These are phyloP conservation scores for Debaryomyces nepalensis DNA, from an alignment of 1,139 yeast species.

Conservation along the genomic window DNA sequence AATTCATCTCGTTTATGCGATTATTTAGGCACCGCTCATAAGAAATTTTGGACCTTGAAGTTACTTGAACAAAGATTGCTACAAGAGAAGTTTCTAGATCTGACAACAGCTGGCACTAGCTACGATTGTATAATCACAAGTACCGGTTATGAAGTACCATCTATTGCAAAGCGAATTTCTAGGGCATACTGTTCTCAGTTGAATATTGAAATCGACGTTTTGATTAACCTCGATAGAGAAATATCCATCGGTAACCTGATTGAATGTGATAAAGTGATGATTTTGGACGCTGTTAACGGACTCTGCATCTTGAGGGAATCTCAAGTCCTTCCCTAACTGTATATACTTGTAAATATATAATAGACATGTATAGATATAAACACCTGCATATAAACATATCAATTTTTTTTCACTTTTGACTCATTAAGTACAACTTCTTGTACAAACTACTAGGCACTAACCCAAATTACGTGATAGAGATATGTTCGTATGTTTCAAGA, in stretches of 20 bases:
- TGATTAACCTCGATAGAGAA: constrained; percentile 22
- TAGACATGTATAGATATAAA: constrained; percentile 3
- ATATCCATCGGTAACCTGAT: constrained; percentile 48
- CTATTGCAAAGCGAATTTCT: constrained; percentile 19
- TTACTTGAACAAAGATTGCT: constrained; percentile 27
- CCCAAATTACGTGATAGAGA: background rate
- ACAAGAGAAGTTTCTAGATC: constrained; percentile 2
- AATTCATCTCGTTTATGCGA: constrained; percentile 21
- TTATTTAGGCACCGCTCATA: constrained; percentile 22
- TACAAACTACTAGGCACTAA: background rate
- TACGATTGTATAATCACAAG: constrained; percentile 36
- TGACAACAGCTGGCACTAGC: background rate
- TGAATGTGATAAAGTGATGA: constrained; percentile 43
- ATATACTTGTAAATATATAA: constrained; percentile 7
- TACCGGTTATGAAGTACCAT: constrained; percentile 23
- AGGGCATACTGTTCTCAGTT: constrained; percentile 50
- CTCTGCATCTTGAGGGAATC: constrained; percentile 34
- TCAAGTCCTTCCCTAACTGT: background rate
- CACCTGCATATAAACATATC: constrained; percentile 11
- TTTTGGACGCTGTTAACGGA: constrained; percentile 41
- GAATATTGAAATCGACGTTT: constrained; percentile 51
- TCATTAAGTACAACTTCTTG: constrained; percentile 1
- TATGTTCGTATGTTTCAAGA: constrained; percentile 19
- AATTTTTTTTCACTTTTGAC: constrained; percentile 10
- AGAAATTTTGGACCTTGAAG: constrained; percentile 31